phyloP scores from a whole-genome alignment of 2,329 filamentous ascomycete species.

The Blastomyces parvus region DNA sequence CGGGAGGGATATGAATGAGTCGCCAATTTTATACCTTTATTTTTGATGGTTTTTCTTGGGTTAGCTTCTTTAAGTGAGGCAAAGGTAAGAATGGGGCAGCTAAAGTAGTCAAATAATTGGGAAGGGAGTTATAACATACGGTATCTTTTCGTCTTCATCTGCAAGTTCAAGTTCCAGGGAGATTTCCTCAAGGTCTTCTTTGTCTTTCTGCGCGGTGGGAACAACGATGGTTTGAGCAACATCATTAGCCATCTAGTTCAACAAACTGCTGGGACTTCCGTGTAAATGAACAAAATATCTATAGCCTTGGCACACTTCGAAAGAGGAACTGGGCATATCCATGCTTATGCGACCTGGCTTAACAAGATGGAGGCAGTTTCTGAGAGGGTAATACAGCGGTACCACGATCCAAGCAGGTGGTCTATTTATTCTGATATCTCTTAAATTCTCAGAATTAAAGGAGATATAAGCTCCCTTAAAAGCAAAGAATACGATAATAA shows the following conservation, averaged over 20 bases:
- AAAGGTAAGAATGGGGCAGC: neutral
- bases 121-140: conserved; percentile 49
- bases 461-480: neutral
- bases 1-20: conserved; percentile 83
- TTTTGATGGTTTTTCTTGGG: conserved; percentile 9
- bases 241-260: neutral
- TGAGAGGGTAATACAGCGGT: neutral
- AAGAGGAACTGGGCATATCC: neutral
- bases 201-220: conserved; percentile 65
- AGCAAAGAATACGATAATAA: neutral
- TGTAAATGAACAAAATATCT: neutral
- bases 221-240: neutral
- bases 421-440: neutral
- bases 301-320: neutral
- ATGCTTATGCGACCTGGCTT: neutral
- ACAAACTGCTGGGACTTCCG: neutral
- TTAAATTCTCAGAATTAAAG: neutral
- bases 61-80: conserved; percentile 10
- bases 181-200: conserved; percentile 93
- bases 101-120: neutral
- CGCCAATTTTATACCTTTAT: conserved; percentile 84
- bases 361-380: neutral
- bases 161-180: conserved; percentile 84
- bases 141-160: conserved; percentile 87
- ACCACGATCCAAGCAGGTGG: neutral